phyloP scores from a whole-genome alignment of 78 protist species.

The Protostelium mycophagum region DNA sequence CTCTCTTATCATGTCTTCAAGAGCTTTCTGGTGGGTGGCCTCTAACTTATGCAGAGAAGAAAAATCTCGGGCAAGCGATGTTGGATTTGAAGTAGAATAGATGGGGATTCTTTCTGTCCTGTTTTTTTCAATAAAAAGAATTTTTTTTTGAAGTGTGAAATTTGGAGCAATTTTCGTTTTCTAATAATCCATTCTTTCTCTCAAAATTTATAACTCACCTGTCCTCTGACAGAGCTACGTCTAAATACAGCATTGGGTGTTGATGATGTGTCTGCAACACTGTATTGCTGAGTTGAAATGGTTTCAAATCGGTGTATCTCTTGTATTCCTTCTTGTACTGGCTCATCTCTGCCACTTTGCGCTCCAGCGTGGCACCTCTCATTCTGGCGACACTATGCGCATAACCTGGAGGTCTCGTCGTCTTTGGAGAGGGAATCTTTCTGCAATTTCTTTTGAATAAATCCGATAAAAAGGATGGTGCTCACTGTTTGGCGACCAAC shows the following conservation, averaged over 20 bases:
- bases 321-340: background rate
- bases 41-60: background rate
- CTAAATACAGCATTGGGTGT: background rate
- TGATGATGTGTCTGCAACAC: background rate
- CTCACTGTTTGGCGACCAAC: background rate
- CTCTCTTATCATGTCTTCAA: background rate
- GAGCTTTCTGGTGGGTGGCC: background rate
- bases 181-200: too few relatives aligned
- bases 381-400: background rate
- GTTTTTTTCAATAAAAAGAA: background rate
- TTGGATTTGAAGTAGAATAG: background rate
- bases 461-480: too few relatives aligned
- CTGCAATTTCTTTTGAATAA: too few relatives aligned
- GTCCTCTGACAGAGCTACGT: background rate
- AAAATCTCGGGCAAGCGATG: background rate
- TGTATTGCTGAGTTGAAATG: background rate
- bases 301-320: background rate
- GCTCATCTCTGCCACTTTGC: background rate
- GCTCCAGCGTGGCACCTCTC: background rate
- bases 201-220: background rate
- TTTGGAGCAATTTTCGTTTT: too few relatives aligned
- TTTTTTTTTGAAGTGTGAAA: too few relatives aligned
- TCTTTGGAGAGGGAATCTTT: background rate
- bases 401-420: background rate
- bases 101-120: background rate